Conservation (phyloP, 2,329 filamentous ascomycete species). For the Helotiales sp. region DNA sequence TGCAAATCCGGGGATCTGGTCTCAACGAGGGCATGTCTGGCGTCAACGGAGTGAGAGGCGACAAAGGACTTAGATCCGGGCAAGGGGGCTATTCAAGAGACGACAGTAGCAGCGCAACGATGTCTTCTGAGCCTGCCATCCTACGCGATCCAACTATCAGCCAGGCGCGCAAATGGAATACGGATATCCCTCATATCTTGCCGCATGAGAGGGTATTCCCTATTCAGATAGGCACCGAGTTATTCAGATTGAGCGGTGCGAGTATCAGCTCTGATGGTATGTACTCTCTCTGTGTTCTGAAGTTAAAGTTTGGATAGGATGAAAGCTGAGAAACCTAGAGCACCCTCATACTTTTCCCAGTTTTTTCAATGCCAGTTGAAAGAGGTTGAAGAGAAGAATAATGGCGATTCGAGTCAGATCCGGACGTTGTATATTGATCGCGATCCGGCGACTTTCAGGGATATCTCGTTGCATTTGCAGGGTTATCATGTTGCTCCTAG, state of each 20-base stretch:
- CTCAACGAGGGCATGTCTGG: not conserved
- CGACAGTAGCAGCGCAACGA: slow-evolving; percentile 2
- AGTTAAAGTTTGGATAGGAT: not conserved
- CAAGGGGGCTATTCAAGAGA: not conserved
- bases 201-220: slow-evolving; percentile 60
- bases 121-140: slow-evolving; percentile 31
- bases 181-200: slow-evolving; percentile 44
- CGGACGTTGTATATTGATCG: slow-evolving; percentile 94
- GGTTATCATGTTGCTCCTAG: slow-evolving; percentile 85
- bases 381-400: slow-evolving; percentile 59
- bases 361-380: slow-evolving; percentile 87
- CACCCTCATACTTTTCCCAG: slow-evolving; percentile 93
- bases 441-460: slow-evolving; percentile 84
- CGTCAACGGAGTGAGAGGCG: slow-evolving; percentile 6
- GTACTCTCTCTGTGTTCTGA: slow-evolving; percentile 39
- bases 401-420: slow-evolving; percentile 48
- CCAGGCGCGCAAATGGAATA: slow-evolving; percentile 33
- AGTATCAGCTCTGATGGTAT: slow-evolving; percentile 75
- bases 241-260: slow-evolving; percentile 72
- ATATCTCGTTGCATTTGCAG: slow-evolving; percentile 89
- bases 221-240: slow-evolving; percentile 70
- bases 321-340: slow-evolving; percentile 63
- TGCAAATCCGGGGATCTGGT: not conserved
- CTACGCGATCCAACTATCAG: slow-evolving; percentile 26
- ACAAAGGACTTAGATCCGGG: not conserved